Evolutionary conservation across 192 early-diverging fungal species (phyloP), one percentile per base, ranked within the genome.

Genomic region (Gigaspora rosea): DNA sequence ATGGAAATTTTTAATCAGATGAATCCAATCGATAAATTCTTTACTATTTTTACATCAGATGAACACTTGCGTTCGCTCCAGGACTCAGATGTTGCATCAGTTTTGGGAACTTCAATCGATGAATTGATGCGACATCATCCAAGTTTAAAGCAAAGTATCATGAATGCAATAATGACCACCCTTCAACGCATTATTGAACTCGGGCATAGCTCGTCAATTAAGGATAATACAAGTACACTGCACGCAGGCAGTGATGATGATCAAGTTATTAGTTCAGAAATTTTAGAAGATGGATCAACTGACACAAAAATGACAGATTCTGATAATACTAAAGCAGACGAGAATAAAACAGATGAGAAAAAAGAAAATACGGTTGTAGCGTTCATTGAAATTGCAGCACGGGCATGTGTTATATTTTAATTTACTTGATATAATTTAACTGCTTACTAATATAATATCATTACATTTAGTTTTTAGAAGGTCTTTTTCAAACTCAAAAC

Each of bases 101-200:
- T 89, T 4, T 84, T 97, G 46, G 98, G 96, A 41, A 90, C 88
- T 35, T 87, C 91, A 0, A 88, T 99, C 81, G 98, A 99, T 78
- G 98, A 99, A 80, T 87, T 99, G 27, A 92, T 98, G 77, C 91
- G 98, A 16, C 98, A 99, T 82, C 96, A 98, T 75, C 96, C 98
- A 6, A 80, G 84, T 1, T 83, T 97, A 49, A 95, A 95, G 80
- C 86, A 87, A 0, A 79, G 80, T n/a, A 86, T 95, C 46, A 89
- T 97, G 82, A 78, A 83, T 7, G 85, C 91, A 51, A 85, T 98
- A 41, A 85, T 91, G 5, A 66, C 72, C 18, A 91, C 95, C 86
- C 83, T 97, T 56, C 82, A 92, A 36, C 79, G 81, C 72, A 85
- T 97, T 36, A 58, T 86, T 75, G 86, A 87, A 20, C 84, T 93